Base-by-base conservation (phyloP, 768 basidiomycete genomes). In the Amanita subjunquillea region DNA sequence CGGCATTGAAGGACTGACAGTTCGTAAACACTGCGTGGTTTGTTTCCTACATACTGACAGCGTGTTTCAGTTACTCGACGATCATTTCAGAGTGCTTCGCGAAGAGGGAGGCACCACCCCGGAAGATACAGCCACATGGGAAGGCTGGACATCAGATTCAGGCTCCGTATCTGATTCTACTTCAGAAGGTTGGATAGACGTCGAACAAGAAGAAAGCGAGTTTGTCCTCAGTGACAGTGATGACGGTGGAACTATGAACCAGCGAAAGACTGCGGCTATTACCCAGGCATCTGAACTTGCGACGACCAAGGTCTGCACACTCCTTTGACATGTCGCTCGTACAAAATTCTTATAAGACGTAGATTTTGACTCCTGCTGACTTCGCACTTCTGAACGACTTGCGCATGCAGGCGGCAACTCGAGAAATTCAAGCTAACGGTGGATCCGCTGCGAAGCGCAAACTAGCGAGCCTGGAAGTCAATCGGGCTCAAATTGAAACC, bases 321-420 rank as follows among this genome's bases (percentile, higher is more conserved):
- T 39, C 22, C 29, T 37, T 47, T 42, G 50, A 15, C 43, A 38
- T 10, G 13, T 4, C 13, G 12, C 53, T 25, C 51, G 20, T 39
- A 46, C 38, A 45, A 29, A 39, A 15, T 34, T 46, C 20, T 23
- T 48, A n/a, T 40, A 42, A 39, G 40, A 25, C 30, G 9, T 54
- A 96, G 92, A 98, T 99, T 60, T 79, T 98, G 40, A 98, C 96
- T 0, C 96, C 96, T 0, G 93, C 93, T 29, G 96, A 99, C 66
- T 99, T 97, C 63, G 88, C 88, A 0, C 67, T 96, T 48, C 75
- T 98, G 49, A 88, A 90, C 62, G 91, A 96, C 59, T 81, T 98
- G 17, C 83, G 86, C 2, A 76, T 91, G 47, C 77, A 91, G 68
- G 89, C 85, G 0, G 89, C 88, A 15, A 70, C 76, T 13, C 77